Evolutionary conservation across 768 basidiomycete genomes (phyloP), one percentile per base, ranked within the genome.

Genomic region (Tylopilus sp.): DNA sequence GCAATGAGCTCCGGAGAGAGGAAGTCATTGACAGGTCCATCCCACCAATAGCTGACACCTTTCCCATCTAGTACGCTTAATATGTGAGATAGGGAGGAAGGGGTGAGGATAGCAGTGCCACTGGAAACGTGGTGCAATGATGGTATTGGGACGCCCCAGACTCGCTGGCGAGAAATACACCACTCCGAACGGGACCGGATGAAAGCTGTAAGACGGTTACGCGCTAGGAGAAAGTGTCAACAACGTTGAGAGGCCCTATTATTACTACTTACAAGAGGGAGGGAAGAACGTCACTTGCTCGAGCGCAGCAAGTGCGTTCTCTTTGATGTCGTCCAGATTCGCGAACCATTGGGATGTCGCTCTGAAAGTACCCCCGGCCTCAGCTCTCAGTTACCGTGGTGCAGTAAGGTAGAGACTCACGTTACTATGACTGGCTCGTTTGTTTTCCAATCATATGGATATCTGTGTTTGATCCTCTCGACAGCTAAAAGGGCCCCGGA

Each of bases 321-420:
- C 77, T 63, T 97, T 97, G 71, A 99, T 88, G 40, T 75, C 71
- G 44, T 89, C 89, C 21, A 98, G 71, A 63, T 95, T 90, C 4
- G 95, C 93, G 64, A 99, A 99, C 95, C 95, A 99, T 59, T 98
- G 95, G 0, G 90, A 91, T 2, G 95, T 98, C 0, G 94, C 91
- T 15, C 91, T 91, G 56, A 6, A 45, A 26, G 11, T 43, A 35
- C 11, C 28, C 42, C 17, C 20, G 3, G 23, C 6, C 18, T 63
- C 43, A 57, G 49, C 26, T 43, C 3, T 26, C 9, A 10, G 3
- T 10, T 26, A 25, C 31, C 44, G 15, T 31, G 15, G 4, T 3
- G 26, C 10, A 22, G 33, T 23, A 25, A 22, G 21, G n/a, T 18
- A 9, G 7, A 13, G 35, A 31, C 68, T 55, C 62, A 94, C 91